Evolutionary conservation across 805 yeast species (phyloP).

Genomic region (Pichia gijzeniarum): DNA sequence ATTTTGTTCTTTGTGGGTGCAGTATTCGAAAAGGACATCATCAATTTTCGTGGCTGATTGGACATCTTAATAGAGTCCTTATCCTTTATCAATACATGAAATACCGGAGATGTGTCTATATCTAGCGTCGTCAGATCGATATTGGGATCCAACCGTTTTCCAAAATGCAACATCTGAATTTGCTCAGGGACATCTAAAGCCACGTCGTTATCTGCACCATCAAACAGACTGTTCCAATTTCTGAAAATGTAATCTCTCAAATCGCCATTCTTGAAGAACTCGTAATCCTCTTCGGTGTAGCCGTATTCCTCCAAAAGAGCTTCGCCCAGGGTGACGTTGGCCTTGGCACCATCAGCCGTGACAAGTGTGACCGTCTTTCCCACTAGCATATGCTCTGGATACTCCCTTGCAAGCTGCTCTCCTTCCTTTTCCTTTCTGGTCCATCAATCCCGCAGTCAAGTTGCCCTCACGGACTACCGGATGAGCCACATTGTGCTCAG

Average conservation of each 20-base stretch:
- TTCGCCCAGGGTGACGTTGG: neutral
- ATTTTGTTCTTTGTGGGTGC: too few species aligned
- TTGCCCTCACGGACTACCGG: neutral
- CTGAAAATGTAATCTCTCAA: conserved; percentile 23
- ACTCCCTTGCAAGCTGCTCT: neutral
- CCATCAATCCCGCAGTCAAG: neutral
- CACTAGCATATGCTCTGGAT: neutral
- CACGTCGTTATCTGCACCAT: neutral
- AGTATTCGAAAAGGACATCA: too few species aligned
- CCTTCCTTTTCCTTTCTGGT: too few species aligned
- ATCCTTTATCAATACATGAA: conserved; percentile 26
- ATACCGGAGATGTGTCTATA: conserved; percentile 20
- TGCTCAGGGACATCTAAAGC: conserved; percentile 22
- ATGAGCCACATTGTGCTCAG: neutral
- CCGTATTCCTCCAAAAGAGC: neutral
- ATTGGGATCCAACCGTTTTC: conserved; percentile 26
- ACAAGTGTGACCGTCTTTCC: neutral
- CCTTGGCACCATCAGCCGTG: neutral
- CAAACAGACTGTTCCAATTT: conserved; percentile 21
- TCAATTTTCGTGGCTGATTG: neutral
- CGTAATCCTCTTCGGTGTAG: conserved; percentile 1
- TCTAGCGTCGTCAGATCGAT: conserved; percentile 18
- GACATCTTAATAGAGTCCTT: neutral
- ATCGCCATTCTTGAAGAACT: conserved; percentile 23
- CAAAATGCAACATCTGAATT: conserved; percentile 28